Conservation (phyloP, 179 eudicot species). For the Amaranthus tricolor region DNA sequence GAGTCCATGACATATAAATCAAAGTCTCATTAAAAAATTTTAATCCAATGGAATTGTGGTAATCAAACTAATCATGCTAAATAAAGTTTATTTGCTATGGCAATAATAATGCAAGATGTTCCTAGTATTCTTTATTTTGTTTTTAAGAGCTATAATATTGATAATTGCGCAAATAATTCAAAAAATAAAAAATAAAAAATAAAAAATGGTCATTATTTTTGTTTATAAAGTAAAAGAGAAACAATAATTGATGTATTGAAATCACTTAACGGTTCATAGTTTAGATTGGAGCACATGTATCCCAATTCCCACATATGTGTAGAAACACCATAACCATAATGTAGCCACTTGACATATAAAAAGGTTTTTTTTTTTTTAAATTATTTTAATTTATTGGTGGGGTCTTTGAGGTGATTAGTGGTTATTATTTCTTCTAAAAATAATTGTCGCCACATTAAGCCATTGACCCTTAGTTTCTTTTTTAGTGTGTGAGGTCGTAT, state of each 20-base stretch:
- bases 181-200: not conserved
- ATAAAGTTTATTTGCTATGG: not conserved
- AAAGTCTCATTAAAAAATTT: too few species aligned
- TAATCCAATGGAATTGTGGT: too few species aligned
- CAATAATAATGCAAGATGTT: not conserved
- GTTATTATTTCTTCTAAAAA: not conserved
- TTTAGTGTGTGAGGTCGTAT: not conserved
- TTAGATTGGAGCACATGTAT: slow-evolving; percentile 12
- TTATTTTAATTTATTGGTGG: not conserved
- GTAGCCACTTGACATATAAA: slow-evolving; percentile 2
- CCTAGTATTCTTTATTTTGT: not conserved
- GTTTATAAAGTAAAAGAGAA: not conserved
- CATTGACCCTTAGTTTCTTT: not conserved
- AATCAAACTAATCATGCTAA: too few species aligned
- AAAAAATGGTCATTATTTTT: too few species aligned
- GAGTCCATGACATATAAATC: too few species aligned
- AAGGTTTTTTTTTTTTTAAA: not conserved
- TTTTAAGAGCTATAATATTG: too few species aligned
- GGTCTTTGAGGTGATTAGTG: not conserved
- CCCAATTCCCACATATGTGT: slow-evolving; percentile 13
- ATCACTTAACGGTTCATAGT: not conserved
- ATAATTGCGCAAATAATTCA: not conserved
- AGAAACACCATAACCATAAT: not conserved
- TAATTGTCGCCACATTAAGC: not conserved
- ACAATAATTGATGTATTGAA: not conserved